phyloP scores from a whole-genome alignment of 2,329 filamentous ascomycete genomes.

The Leptographium wingfieldii region DNA sequence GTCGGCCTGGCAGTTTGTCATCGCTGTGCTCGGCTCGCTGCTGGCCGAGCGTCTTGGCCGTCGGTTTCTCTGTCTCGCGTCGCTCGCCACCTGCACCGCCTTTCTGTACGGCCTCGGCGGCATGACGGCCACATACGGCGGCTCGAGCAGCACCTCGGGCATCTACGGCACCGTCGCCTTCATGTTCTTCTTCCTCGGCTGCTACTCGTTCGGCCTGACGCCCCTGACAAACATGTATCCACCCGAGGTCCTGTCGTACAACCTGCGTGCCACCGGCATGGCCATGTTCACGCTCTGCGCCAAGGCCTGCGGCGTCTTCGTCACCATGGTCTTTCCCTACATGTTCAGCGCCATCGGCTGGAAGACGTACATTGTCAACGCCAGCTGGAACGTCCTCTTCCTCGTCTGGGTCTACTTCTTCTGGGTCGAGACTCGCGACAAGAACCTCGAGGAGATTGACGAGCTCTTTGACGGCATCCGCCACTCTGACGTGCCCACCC shows the following conservation, averaged over 20 bases:
- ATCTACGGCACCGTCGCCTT: constrained; percentile 26
- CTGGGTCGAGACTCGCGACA: constrained; percentile 30
- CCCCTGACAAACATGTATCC: constrained; percentile 33
- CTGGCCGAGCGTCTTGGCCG: constrained; percentile 14
- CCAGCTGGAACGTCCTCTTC: constrained; percentile 26
- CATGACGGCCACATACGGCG: constrained; percentile 29
- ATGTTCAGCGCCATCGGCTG: constrained; percentile 33
- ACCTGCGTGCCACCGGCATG: constrained; percentile 27
- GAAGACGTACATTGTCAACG: constrained; percentile 37
- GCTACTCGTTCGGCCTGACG: constrained; percentile 38
- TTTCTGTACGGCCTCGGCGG: constrained; percentile 19
- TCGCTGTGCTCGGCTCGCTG: constrained; percentile 12
- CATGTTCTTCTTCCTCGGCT: constrained; percentile 40
- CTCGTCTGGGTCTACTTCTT: constrained; percentile 31
- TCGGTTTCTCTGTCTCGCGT: constrained; percentile 24
- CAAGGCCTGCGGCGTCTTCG: constrained; percentile 31
- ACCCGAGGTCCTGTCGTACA: constrained; percentile 25
- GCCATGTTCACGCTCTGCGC: constrained; percentile 29
- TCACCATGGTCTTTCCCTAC: constrained; percentile 30
- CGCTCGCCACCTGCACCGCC: constrained; percentile 19
- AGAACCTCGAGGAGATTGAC: constrained; percentile 23
- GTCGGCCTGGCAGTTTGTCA: constrained; percentile 12
- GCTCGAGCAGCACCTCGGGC: background rate
- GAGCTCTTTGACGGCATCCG: constrained; percentile 28
- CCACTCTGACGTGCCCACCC: constrained; percentile 22